Evolutionary conservation across 169 alveolate genomes (phyloP), one percentile per base, ranked within the genome.

Genomic region (Babesia caballi): DNA sequence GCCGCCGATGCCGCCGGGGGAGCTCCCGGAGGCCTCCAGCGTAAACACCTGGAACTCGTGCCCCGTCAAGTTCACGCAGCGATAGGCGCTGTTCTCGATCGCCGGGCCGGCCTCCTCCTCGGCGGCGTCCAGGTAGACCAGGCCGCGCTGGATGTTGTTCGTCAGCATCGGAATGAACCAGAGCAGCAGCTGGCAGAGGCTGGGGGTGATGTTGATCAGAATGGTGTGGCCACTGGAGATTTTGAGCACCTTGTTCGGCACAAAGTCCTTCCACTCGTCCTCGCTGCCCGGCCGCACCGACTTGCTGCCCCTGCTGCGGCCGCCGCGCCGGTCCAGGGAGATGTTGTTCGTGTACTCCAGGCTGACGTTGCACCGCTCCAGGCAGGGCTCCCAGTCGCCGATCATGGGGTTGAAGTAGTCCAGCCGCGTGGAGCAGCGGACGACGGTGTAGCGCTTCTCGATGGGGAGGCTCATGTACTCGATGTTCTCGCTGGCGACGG

Each of bases 321-420:
- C 14, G 44, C 85, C 36, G 7, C 21, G 66, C 44, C 67, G 32
- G 82, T 80, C 40, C 7, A 35, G n/a, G 4, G 49, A 5, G 27
- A 66, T 50, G 51, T 77, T 77, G 46, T 66, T 77, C 38, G 76
- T 77, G 52, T 66, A 77, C 47, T 77, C 85, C 33, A 77, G 54
- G 50, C 72, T 67, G 50, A 30, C 42, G 67, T 78, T 85, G 54
- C 88, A 85, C 32, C 84, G 75, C 57, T 89, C 94, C 40, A 89
- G 44, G 77, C 75, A 89, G 40, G 94, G 94, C 67, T 89, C 94
- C 94, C 94, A 89, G 44, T 89, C 94, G 47, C 94, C 94, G 19
- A 89, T 81, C 30, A 75, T 66, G n/a, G 89, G 82, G 69, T 89
- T 89, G 75, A 85, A 83, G 70, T 89, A 89, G 38, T 85, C 90